Base-by-base conservation (phyloP, 1,139 yeast species). In the Scheffersomyces stambukii region DNA sequence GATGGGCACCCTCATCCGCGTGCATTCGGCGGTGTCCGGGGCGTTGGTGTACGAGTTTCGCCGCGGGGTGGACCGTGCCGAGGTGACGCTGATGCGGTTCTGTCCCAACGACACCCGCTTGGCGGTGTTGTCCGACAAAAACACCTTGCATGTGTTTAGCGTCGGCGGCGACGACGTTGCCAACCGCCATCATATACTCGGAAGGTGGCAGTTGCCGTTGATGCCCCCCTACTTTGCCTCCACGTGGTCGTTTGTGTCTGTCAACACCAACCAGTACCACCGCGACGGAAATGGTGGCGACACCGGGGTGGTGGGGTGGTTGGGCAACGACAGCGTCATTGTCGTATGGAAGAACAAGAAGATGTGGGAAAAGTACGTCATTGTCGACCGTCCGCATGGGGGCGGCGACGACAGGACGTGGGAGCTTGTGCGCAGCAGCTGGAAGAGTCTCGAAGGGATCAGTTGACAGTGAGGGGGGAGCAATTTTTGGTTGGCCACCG, bases 71-170 rank as follows among this genome's bases (percentile, higher is more conserved):
- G 97, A 91, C 51, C 66, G 79, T 31, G 96, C 96, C 0, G 64
- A 69, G 12, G 73, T 91, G 5, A 82, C 82, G 24, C 81, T 93
- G 8, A 81, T 91, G 82, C 78, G 77, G 33, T 88, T 91, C 51
- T 80, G 88, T 6, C 89, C 83, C 13, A 71, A 79, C 39, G 88
- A 85, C 29, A 56, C 77, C 6, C 75, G 77, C 43, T 60, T 91
- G 30, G 96, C 96, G 0, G 89, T 86, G 3, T 63, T 91, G 19
- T 81, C 95, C 9, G 96, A 86, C 55, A 91, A 91, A 51, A 81
- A 76, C 43, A 91, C 97, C 1, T 59, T 91, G 32, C 98, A 91
- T 57, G 74, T 91, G 5, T 91, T 77, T 56, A 82, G 80, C 45
- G 58, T 80, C 13, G 27, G 28, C 7, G 33, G 33, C 15, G 21